These are phyloP conservation scores for Sporothrix sp. DNA, from an alignment of 2,329 filamentous ascomycete species.

Conservation along the genomic window DNA sequence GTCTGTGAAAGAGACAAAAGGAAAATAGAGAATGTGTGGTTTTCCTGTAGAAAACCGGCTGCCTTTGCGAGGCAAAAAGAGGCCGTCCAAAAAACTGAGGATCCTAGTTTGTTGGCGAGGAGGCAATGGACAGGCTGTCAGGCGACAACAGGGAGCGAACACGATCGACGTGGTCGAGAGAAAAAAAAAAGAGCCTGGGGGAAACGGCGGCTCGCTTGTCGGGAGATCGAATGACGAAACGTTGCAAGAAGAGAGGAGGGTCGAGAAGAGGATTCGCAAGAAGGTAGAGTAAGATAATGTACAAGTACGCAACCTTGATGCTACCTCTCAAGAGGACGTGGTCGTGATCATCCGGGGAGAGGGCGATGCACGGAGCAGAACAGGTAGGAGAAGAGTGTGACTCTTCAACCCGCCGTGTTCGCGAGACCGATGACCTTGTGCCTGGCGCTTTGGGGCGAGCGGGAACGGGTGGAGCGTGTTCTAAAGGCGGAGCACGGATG, in stretches of 20 bases:
- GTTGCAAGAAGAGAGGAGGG: background rate
- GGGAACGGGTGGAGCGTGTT: constrained; percentile 8
- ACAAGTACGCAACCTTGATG: too few relatives aligned
- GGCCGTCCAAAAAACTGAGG: background rate
- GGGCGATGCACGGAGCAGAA: constrained; percentile 28
- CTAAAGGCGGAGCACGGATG: constrained; percentile 8
- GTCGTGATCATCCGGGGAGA: constrained; percentile 32
- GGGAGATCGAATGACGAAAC: background rate
- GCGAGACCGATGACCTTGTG: constrained; percentile 13
- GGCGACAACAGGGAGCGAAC: background rate
- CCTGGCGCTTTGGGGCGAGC: constrained; percentile 7
- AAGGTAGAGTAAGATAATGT: too few relatives aligned
- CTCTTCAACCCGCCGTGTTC: constrained; percentile 34
- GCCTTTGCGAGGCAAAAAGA: background rate
- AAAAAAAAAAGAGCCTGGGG: background rate
- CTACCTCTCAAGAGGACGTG: constrained; percentile 9
- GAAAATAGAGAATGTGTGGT: constrained; percentile 8
- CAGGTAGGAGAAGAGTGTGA: constrained; percentile 38
- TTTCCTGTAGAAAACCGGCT: background rate
- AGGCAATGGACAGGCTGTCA: background rate
- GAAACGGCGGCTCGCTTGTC: background rate
- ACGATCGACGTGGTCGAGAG: constrained; percentile 14
- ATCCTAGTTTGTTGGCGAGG: background rate
- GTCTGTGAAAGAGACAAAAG: constrained; percentile 1
- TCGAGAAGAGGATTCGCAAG: too few relatives aligned